Conservation (phyloP, 805 yeast species). For the Candida insectalens region DNA sequence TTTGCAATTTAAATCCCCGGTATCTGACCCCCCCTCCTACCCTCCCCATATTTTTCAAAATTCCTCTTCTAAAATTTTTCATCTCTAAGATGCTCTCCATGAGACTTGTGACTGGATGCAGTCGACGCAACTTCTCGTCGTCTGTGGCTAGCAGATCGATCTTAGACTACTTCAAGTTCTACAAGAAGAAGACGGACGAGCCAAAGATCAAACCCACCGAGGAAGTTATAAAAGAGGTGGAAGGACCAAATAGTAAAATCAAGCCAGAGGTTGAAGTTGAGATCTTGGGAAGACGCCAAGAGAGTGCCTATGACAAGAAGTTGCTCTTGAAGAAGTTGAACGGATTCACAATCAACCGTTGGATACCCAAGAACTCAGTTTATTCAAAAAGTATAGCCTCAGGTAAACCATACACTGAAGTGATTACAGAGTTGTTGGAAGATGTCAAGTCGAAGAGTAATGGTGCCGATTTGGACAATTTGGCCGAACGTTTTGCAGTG, state of each 20-base stretch:
- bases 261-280: conserved; percentile 12
- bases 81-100: too few species aligned
- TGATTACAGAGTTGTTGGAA: conserved; percentile 10
- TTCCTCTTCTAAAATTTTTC: too few species aligned
- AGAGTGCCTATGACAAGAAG: conserved; percentile 15
- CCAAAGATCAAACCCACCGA: conserved; percentile 14
- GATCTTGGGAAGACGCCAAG: conserved; percentile 22
- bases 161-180: conserved; percentile 24
- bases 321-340: conserved; percentile 15
- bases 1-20: too few species aligned
- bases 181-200: conserved; percentile 12
- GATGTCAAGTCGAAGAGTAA: conserved; percentile 5
- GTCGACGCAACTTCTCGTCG: too few species aligned
- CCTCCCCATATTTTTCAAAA: too few species aligned
- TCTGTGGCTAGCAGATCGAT: conserved; percentile 12
- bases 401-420: conserved; percentile 6
- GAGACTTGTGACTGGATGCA: too few species aligned
- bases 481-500: conserved; percentile 38
- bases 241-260: conserved; percentile 11
- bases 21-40: too few species aligned
- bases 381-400: not conserved
- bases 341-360: conserved; percentile 20
- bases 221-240: conserved; percentile 22
- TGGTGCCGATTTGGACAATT: conserved; percentile 26
- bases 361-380: conserved; percentile 20